Conservation (phyloP, 805 yeast species). For the Yamadazyma laniorum region DNA sequence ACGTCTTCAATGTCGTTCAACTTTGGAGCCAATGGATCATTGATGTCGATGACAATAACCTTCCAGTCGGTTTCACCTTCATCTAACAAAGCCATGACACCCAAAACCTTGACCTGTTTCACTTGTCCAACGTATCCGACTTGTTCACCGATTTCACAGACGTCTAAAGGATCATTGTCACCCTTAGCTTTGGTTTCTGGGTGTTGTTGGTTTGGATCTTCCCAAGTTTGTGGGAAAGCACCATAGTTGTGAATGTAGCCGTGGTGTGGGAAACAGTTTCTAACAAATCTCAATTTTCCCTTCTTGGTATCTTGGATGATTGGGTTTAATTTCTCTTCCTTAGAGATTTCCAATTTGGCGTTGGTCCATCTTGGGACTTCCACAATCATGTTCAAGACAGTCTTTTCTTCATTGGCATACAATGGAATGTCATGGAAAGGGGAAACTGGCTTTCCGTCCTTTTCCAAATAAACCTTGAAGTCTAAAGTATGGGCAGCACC, state of each 20-base stretch:
- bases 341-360: constrained; percentile 93
- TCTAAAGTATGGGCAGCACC: constrained; percentile 96
- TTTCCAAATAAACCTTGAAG: constrained; percentile 85
- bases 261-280: constrained; percentile 98
- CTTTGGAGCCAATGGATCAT: constrained; percentile 62
- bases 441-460: constrained; percentile 91
- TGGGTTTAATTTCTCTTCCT: constrained; percentile 83
- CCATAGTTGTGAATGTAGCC: constrained; percentile 99
- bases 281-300: constrained; percentile 92
- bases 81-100: constrained; percentile 75
- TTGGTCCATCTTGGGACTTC: constrained; percentile 99
- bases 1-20: constrained; percentile 69
- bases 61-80: constrained; percentile 99
- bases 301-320: constrained; percentile 96
- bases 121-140: constrained; percentile 51
- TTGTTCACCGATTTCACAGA: constrained; percentile 49
- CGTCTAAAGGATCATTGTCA: constrained; percentile 92
- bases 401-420: constrained; percentile 90
- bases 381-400: constrained; percentile 76
- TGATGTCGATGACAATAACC: constrained; percentile 64
- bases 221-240: constrained; percentile 96
- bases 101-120: constrained; percentile 65
- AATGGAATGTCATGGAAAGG: constrained; percentile 81
- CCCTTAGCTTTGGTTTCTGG: constrained; percentile 68
- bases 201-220: constrained; percentile 61